phyloP scores from a whole-genome alignment of 108 stramenopile species.

The Mediolabrus comicus region DNA sequence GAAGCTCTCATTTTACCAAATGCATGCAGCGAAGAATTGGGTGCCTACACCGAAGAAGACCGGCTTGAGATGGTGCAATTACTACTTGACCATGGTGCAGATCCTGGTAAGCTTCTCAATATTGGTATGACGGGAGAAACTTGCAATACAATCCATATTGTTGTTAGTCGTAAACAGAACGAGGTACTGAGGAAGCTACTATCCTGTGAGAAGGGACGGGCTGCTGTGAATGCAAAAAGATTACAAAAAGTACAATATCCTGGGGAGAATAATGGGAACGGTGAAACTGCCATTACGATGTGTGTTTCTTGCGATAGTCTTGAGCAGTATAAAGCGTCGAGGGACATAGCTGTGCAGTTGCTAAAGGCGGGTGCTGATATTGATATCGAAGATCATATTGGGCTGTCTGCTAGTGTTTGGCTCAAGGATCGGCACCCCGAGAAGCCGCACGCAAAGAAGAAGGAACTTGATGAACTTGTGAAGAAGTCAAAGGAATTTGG shows the following conservation, averaged over 20 bases:
- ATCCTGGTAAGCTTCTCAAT: not conserved
- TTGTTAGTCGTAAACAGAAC: not conserved
- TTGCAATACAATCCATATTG: not conserved
- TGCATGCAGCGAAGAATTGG: not conserved
- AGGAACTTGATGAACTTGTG: not conserved
- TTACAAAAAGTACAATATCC: not conserved
- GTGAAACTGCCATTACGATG: not conserved
- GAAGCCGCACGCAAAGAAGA: not conserved
- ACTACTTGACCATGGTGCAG: not conserved
- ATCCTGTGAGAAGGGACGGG: not conserved
- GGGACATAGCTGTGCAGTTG: not conserved
- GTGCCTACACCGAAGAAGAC: not conserved
- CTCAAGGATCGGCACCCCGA: not conserved
- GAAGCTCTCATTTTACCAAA: not conserved
- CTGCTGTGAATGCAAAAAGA: not conserved
- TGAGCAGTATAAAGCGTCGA: not conserved
- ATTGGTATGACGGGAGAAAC: not conserved
- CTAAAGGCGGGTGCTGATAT: not conserved
- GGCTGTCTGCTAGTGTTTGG: not conserved
- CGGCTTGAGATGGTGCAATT: not conserved
- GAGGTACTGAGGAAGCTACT: not conserved
- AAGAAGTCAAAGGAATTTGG: not conserved
- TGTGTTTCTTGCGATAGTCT: not conserved
- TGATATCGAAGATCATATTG: not conserved
- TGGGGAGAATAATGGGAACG: not conserved